These are phyloP conservation scores for Colletotrichum musicola DNA, from an alignment of 2,329 filamentous ascomycete species.

Conservation along the genomic window DNA sequence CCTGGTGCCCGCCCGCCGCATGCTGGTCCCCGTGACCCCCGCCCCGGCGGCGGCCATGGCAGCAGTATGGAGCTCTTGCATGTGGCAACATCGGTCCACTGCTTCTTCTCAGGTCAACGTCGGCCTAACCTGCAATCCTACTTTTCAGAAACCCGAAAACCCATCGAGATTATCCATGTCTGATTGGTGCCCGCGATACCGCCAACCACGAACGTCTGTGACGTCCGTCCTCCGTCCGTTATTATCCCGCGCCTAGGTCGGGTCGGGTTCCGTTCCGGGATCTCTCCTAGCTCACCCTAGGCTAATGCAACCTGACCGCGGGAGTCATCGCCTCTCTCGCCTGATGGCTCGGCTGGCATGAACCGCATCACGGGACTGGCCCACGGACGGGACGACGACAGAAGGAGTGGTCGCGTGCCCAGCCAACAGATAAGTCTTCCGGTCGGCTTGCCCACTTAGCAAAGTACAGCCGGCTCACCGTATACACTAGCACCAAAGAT, in stretches of 20 bases:
- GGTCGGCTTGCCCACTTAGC: neutral
- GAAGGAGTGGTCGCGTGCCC: conserved; percentile 21
- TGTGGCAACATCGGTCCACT: conserved; percentile 10
- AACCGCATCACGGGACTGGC: conserved; percentile 16
- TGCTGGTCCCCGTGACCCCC: conserved; percentile 30
- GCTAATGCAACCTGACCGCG: neutral
- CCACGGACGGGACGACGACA: neutral
- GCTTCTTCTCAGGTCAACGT: neutral
- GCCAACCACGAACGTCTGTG: neutral
- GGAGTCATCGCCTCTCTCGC: neutral
- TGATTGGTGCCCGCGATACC: conserved; percentile 28
- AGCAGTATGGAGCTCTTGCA: conserved; percentile 5
- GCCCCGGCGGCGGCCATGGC: conserved; percentile 6
- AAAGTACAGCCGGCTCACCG: neutral
- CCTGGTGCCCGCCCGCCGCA: conserved; percentile 7
- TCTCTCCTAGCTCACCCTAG: conserved; percentile 1
- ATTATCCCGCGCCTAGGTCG: neutral
- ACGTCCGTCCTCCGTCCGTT: neutral
- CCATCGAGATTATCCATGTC: neutral
- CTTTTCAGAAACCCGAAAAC: neutral
- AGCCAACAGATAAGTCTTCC: neutral
- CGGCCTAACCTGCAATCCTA: neutral
- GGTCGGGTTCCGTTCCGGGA: neutral
- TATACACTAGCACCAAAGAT: neutral
- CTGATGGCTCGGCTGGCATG: neutral